Evolutionary conservation across 148 eudicot genomes (phyloP).

Genomic region (Fagopyrum tataricum): DNA sequence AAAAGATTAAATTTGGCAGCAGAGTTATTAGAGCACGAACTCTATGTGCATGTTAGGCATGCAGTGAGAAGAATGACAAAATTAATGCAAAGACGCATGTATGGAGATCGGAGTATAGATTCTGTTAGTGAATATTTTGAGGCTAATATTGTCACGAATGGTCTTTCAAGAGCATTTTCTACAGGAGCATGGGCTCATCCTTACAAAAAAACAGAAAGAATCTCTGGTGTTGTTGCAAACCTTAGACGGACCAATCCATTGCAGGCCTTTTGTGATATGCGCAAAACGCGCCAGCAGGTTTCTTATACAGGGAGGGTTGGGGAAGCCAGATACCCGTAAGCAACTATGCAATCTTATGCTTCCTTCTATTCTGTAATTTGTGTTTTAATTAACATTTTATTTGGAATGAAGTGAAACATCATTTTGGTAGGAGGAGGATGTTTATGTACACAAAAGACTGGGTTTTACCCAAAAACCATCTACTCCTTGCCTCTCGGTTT

Average conservation of each 20-base stretch:
- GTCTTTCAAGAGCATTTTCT: slow-evolving; percentile 85
- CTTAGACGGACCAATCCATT: slow-evolving; percentile 87
- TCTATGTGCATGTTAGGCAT: slow-evolving; percentile 70
- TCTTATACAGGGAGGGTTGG: slow-evolving; percentile 85
- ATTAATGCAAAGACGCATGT: slow-evolving; percentile 81
- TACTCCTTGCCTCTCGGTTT: not conserved
- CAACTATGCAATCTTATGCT: slow-evolving; percentile 8
- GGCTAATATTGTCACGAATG: slow-evolving; percentile 82
- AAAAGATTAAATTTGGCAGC: slow-evolving; percentile 80
- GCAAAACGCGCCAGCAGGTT: slow-evolving; percentile 86
- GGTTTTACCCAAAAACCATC: not conserved
- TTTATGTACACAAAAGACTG: not conserved
- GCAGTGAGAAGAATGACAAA: slow-evolving; percentile 92
- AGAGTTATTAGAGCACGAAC: slow-evolving; percentile 79
- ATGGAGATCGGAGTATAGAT: slow-evolving; percentile 54
- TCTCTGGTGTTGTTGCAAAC: slow-evolving; percentile 74
- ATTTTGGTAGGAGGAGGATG: not conserved
- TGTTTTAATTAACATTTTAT: not conserved
- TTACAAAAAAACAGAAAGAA: slow-evolving; percentile 60
- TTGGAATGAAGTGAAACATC: not conserved
- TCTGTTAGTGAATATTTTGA: slow-evolving; percentile 71
- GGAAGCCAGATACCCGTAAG: slow-evolving; percentile 99
- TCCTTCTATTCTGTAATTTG: not conserved
- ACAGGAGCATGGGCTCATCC: slow-evolving; percentile 89
- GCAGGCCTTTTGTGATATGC: slow-evolving; percentile 75